phyloP scores from a whole-genome alignment of 495 filamentous ascomycete genomes.

The Beverwykella pulmonaria region DNA sequence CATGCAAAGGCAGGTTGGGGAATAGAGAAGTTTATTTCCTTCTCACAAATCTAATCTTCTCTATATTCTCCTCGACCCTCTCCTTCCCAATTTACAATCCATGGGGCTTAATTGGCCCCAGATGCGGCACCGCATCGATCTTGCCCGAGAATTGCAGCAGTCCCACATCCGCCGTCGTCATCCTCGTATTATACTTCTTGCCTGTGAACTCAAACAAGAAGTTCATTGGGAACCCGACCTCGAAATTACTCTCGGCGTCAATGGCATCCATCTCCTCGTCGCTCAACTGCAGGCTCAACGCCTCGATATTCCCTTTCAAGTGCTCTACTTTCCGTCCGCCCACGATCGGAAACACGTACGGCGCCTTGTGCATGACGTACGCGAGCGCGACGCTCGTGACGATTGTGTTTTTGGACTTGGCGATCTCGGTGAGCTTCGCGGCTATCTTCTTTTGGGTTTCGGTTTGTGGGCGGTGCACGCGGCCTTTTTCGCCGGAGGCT shows the following conservation, averaged over 20 bases:
- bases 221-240: conserved; percentile 28
- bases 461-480: conserved; percentile 21
- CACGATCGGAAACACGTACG: conserved; percentile 76
- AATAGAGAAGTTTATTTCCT: no score
- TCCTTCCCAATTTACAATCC: conserved; percentile 2
- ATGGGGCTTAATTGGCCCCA: conserved; percentile 22
- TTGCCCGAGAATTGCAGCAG: conserved; percentile 23
- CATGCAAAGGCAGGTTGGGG: no score
- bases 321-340: conserved; percentile 69
- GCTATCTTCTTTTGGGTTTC: conserved; percentile 57
- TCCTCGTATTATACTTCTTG: conserved; percentile 20
- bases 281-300: conserved; percentile 35
- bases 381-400: conserved; percentile 62
- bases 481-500: conserved; percentile 37
- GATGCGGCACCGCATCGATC: conserved; percentile 17
- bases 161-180: conserved; percentile 18
- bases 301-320: conserved; percentile 59
- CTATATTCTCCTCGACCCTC: no score
- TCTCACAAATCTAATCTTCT: no score
- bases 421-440: conserved; percentile 61
- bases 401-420: conserved; percentile 43
- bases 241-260: conserved; percentile 16
- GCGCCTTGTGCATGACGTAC: conserved; percentile 71
- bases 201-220: conserved; percentile 30
- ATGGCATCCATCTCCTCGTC: conserved; percentile 35